These are phyloP conservation scores for Pharus latifolius DNA, from an alignment of 176 grass and related monocot genomes.

Conservation along the genomic window DNA sequence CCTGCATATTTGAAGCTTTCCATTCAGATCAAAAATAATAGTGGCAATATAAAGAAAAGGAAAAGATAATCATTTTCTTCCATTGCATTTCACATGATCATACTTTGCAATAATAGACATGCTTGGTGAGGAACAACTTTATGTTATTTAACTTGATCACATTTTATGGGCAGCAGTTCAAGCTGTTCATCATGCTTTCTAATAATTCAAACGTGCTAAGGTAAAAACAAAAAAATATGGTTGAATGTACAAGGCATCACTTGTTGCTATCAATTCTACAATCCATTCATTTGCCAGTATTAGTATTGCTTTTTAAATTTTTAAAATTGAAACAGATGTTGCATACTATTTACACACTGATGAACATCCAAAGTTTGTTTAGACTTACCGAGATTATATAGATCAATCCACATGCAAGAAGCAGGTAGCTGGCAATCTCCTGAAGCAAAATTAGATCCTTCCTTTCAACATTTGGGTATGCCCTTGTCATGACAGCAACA, in stretches of 20 bases:
- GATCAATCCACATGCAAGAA: constrained; percentile 75
- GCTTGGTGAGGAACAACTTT: background rate
- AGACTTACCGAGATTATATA: constrained; percentile 72
- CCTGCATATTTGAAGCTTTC: constrained; percentile 42
- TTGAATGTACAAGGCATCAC: background rate
- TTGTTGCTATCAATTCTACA: background rate
- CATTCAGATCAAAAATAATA: background rate
- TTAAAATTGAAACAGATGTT: background rate
- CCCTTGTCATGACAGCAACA: constrained; percentile 95
- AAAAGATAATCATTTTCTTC: background rate
- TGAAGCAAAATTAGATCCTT: constrained; percentile 71
- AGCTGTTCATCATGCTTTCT: background rate
- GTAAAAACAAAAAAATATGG: background rate
- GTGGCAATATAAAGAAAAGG: background rate
- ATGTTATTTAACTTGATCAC: background rate
- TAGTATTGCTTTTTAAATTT: background rate
- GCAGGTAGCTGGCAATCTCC: constrained; percentile 84
- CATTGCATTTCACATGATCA: background rate
- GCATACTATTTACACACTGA: constrained; percentile 1
- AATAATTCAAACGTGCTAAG: background rate
- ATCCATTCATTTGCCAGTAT: background rate
- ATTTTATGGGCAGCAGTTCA: background rate
- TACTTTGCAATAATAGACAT: background rate
- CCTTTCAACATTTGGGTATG: constrained; percentile 47
- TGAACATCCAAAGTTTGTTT: background rate